Conservation (phyloP, 1,284 basidiomycete genomes). For the Moesziomyces globuligerus region DNA sequence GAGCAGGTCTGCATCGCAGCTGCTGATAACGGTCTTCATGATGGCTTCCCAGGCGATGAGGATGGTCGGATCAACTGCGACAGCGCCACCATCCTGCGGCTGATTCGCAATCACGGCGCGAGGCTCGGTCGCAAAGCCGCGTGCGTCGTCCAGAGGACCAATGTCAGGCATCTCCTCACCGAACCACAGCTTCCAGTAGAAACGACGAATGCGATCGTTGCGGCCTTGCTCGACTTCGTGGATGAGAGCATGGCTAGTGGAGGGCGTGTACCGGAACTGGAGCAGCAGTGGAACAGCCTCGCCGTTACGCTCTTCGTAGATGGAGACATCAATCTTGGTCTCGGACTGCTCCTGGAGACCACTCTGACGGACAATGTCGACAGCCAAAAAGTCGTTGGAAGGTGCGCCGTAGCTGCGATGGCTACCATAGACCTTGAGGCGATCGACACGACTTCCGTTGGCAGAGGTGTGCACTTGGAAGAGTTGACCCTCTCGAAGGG, state of each 20-base stretch:
- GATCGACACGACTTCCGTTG: conserved; percentile 67
- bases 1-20: conserved; percentile 72
- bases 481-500: conserved; percentile 69
- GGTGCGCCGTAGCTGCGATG: conserved; percentile 80
- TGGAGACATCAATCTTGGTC: conserved; percentile 80
- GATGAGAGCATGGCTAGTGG: conserved; percentile 88
- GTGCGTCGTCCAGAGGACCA: conserved; percentile 70
- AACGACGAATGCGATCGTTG: conserved; percentile 85
- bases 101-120: conserved; percentile 74
- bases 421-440: conserved; percentile 88
- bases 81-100: conserved; percentile 3
- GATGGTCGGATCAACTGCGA: conserved; percentile 77
- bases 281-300: conserved; percentile 82
- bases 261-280: conserved; percentile 86
- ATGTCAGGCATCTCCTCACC: conserved; percentile 74
- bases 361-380: conserved; percentile 71
- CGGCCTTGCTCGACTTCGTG: conserved; percentile 87
- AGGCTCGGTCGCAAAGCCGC: conserved; percentile 77
- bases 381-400: conserved; percentile 81
- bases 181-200: conserved; percentile 69
- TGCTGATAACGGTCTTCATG: conserved; percentile 62
- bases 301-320: conserved; percentile 85
- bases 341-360: too few species aligned
- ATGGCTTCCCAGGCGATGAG: conserved; percentile 80
- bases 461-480: conserved; percentile 74